phyloP scores from a whole-genome alignment of 805 yeast species.

The Helenozyma baotianmanensis region DNA sequence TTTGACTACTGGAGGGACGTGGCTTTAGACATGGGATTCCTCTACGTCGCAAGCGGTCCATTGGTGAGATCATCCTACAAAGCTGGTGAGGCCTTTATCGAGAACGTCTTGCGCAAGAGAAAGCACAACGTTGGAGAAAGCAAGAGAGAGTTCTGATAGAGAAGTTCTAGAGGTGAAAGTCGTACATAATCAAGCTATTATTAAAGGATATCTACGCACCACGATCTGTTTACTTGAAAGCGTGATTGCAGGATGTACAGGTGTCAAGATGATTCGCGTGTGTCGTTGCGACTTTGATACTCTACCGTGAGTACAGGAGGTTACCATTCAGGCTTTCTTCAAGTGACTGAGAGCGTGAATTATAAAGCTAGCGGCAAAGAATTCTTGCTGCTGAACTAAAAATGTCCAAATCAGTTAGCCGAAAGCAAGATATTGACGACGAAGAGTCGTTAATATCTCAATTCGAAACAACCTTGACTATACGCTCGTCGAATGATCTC shows the following conservation, averaged over 20 bases:
- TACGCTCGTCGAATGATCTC: conserved; percentile 33
- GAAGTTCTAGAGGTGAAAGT: not conserved
- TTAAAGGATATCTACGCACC: too few species aligned
- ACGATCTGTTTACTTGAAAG: too few species aligned
- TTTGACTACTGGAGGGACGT: conserved; percentile 88
- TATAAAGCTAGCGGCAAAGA: too few species aligned
- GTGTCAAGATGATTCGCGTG: too few species aligned
- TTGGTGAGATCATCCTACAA: conserved; percentile 93
- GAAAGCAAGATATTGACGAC: conserved; percentile 10
- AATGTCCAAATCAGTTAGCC: not conserved
- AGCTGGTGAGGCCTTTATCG: conserved; percentile 97
- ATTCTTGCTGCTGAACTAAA: conserved; percentile 4
- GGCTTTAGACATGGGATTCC: conserved; percentile 86
- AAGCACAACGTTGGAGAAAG: conserved; percentile 45
- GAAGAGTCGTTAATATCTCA: conserved; percentile 25
- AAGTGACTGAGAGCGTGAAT: too few species aligned
- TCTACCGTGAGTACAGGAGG: too few species aligned
- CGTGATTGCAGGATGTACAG: too few species aligned
- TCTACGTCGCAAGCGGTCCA: conserved; percentile 97
- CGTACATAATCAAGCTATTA: not conserved
- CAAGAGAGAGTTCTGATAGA: conserved; percentile 20
- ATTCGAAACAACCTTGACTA: conserved; percentile 42
- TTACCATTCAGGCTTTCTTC: too few species aligned
- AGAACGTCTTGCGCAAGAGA: conserved; percentile 82
- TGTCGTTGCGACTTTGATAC: too few species aligned